Evolutionary conservation across 306 rosid genomes (phyloP), one percentile per base, ranked within the genome.

Genomic region (Prunus armeniaca): DNA sequence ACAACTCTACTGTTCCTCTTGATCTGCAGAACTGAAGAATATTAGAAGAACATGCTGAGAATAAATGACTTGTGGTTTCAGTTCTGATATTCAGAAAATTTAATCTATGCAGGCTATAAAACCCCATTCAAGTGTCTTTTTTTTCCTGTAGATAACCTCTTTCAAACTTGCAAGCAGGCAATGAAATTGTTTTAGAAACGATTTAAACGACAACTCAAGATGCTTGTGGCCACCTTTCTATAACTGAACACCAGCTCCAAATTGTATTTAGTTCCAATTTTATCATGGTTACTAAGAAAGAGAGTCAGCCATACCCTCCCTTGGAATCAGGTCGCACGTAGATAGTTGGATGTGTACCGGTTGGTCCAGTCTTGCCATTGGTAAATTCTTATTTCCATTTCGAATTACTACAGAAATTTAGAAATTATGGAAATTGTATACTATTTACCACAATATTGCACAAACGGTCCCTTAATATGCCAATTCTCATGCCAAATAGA

Each of bases 41-140:
- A 28, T 17, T 63, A 63, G 15, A 15, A 5, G 22, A 30, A 30
- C 67, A 6, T 28, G 3, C 45, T 30, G 22, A 30, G n/a, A 63
- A 27, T 52, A 13, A 63, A 30, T 28, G 38, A 63, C 22, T 63
- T 2, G 1, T 28, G 43, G 19, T 15, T 63, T 27, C 3, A 10
- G 13, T 63, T 63, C 67, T 63, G 67, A 63, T 63, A 63, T 63
- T 30, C 67, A 28, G 20, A 63, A 63, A 15, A 6, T 63, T 28
- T 7, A 63, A 30, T 63, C 20, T 63, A 12, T 5, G 28, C 17
- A 18, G 45, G 12, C 2, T 30, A 20, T 30, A 63, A 17, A 63
- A 63, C 67, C 67, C 43, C 43, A 30, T 63, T 30, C 67, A 63
- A 63, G 43, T 63, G 45, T n/a, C 67, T 63, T 41, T 28, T n/a